Conservation (phyloP, 495 filamentous ascomycete genomes). For the Annulohypoxylon maeteangense region DNA sequence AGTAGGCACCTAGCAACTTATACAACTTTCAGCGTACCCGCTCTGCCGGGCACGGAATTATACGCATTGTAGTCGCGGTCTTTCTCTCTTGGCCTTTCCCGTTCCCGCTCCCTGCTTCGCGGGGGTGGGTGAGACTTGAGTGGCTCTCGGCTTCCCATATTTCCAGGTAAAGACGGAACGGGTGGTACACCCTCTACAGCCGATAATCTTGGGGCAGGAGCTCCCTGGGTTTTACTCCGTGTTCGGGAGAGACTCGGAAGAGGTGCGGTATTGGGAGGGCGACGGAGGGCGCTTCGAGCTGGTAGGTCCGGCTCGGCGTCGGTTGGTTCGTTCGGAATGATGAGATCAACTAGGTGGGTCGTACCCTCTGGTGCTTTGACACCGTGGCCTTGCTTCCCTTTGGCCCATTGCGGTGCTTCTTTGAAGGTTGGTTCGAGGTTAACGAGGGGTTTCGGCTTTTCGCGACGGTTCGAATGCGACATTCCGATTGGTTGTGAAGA, state of each 20-base stretch:
- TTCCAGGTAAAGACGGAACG: slow-evolving; percentile 30
- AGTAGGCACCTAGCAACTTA: slow-evolving; percentile 19
- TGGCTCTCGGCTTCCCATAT: slow-evolving; percentile 5
- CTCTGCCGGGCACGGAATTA: slow-evolving; percentile 45
- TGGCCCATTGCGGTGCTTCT: slow-evolving; percentile 76
- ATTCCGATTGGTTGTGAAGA: slow-evolving; percentile 31
- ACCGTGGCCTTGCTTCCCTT: slow-evolving; percentile 71
- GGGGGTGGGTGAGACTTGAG: slow-evolving; percentile 15
- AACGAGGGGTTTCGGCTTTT: slow-evolving; percentile 66
- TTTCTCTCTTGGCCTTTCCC: slow-evolving; percentile 31
- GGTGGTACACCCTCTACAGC: slow-evolving; percentile 27
- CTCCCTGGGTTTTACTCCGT: slow-evolving; percentile 44
- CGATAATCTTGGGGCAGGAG: slow-evolving; percentile 27
- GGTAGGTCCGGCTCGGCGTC: slow-evolving; percentile 25
- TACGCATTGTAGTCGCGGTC: slow-evolving; percentile 45
- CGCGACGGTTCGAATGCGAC: slow-evolving; percentile 39
- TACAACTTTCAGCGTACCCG: slow-evolving; percentile 47
- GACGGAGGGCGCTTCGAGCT: slow-evolving; percentile 38
- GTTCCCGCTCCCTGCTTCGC: slow-evolving; percentile 33
- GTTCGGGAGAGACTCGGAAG: slow-evolving; percentile 38
- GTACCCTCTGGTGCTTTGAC: slow-evolving; percentile 69
- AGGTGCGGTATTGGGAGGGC: slow-evolving; percentile 30
- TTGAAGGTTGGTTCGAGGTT: slow-evolving; percentile 79
- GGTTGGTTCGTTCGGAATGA: slow-evolving; percentile 24
- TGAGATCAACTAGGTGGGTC: slow-evolving; percentile 67